These are phyloP conservation scores for Fusarium domesticum DNA, from an alignment of 2,329 filamentous ascomycete species.

Conservation along the genomic window DNA sequence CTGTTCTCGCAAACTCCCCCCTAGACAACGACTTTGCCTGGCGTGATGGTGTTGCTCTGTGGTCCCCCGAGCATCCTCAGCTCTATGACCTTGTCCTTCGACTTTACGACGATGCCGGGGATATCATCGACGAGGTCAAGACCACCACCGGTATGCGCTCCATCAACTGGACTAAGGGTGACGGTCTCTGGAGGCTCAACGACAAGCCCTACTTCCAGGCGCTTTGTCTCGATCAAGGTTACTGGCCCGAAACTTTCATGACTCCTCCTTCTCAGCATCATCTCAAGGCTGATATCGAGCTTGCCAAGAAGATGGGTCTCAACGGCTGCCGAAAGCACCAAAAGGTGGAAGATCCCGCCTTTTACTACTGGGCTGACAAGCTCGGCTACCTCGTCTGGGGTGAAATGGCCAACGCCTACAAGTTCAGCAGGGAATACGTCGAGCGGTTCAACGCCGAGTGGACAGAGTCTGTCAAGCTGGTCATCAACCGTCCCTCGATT, in stretches of 20 bases:
- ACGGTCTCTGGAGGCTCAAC: conserved; percentile 59
- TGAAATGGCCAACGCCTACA: conserved; percentile 63
- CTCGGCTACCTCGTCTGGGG: conserved; percentile 63
- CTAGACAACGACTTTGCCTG: conserved; percentile 41
- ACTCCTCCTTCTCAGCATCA: conserved; percentile 51
- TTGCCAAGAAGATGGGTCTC: conserved; percentile 60
- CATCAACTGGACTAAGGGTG: conserved; percentile 55
- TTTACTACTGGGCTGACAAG: conserved; percentile 59
- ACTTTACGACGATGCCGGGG: conserved; percentile 43
- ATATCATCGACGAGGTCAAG: conserved; percentile 52
- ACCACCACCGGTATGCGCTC: conserved; percentile 61
- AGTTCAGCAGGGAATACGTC: conserved; percentile 57
- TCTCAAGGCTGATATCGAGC: conserved; percentile 51
- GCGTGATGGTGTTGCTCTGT: conserved; percentile 57
- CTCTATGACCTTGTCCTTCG: conserved; percentile 55
- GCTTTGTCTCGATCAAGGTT: conserved; percentile 59
- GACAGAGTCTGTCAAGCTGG: conserved; percentile 59
- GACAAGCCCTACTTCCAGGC: conserved; percentile 58
- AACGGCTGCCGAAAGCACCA: conserved; percentile 65
- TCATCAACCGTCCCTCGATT: conserved; percentile 63
- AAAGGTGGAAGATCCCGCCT: conserved; percentile 60
- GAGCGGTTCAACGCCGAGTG: conserved; percentile 63
- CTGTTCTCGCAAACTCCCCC: conserved; percentile 33
- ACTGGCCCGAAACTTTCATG: conserved; percentile 60
- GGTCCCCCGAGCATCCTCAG: conserved; percentile 57